Conservation (phyloP, 768 basidiomycete species). For the Lentinula guzmanii region DNA sequence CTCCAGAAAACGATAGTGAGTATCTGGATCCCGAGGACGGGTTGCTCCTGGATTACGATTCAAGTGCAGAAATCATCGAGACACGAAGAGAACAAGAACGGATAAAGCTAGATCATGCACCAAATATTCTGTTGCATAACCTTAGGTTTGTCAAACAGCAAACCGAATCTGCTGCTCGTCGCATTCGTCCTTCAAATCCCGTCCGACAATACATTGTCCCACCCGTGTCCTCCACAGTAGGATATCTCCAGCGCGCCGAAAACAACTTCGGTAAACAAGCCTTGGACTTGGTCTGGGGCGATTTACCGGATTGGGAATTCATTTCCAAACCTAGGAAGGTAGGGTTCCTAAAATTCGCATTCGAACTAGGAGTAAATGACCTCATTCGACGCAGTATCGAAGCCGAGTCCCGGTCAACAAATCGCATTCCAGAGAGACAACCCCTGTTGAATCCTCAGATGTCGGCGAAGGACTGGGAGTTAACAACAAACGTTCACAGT, state of each 20-base stretch:
- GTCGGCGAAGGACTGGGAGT: not conserved
- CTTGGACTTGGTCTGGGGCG: not conserved
- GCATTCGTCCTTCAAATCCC: not conserved
- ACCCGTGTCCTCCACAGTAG: not conserved
- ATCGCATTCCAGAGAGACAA: not conserved
- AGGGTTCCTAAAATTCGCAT: not conserved
- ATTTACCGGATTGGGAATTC: not conserved
- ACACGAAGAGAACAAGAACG: not conserved
- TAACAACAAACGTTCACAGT: not conserved
- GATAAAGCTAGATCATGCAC: not conserved
- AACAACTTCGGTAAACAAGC: not conserved
- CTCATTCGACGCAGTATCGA: not conserved
- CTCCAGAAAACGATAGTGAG: not conserved
- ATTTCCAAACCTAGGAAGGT: not conserved
- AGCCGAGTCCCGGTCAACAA: not conserved
- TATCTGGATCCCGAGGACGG: not conserved
- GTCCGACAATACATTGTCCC: not conserved
- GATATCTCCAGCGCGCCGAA: not conserved
- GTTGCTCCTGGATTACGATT: not conserved
- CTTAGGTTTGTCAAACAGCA: not conserved
- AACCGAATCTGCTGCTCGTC: not conserved
- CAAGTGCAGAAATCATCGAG: not conserved
- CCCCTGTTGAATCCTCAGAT: not conserved
- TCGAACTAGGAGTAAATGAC: not conserved
- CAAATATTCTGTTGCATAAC: not conserved